These are phyloP conservation scores for Pyrus hybrid DNA, from an alignment of 331 rosid species.

Conservation along the genomic window DNA sequence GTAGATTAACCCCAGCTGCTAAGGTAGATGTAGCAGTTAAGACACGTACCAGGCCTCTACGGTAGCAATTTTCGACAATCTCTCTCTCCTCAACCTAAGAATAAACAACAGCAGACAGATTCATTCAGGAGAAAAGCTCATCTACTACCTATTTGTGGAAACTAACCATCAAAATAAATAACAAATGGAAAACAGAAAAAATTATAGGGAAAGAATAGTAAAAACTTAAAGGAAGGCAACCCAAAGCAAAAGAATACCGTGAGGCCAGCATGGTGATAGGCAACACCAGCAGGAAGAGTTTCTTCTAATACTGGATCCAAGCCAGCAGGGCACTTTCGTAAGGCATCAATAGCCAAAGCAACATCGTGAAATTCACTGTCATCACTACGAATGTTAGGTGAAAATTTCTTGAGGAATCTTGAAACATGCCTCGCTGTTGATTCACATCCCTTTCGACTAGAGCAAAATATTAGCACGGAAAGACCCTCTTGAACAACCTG, in stretches of 20 bases:
- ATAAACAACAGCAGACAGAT: neutral
- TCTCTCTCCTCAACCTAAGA: conserved; percentile 94
- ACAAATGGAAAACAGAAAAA: neutral
- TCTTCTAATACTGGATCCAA: conserved; percentile 84
- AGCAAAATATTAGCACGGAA: conserved; percentile 91
- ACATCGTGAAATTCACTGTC: conserved; percentile 59
- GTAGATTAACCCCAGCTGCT: conserved; percentile 97
- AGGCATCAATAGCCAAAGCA: conserved; percentile 61
- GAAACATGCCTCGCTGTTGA: conserved; percentile 90
- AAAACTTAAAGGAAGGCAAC: conserved; percentile 8
- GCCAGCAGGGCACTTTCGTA: conserved; percentile 81
- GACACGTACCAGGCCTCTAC: conserved; percentile 84
- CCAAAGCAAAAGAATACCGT: conserved; percentile 44
- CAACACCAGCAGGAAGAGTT: conserved; percentile 87
- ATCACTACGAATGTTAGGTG: conserved; percentile 27
- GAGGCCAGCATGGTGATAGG: conserved; percentile 98
- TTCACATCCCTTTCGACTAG: conserved; percentile 96
- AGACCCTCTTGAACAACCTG: conserved; percentile 97
- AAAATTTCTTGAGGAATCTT: conserved; percentile 59
- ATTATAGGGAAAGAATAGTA: neutral
- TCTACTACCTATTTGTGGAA: neutral
- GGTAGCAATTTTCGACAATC: conserved; percentile 86
- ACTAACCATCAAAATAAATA: neutral
- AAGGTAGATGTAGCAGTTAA: conserved; percentile 96
- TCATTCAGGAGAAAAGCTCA: neutral